Base-by-base conservation (phyloP, 768 basidiomycete species). In the Amanita phalloides region DNA sequence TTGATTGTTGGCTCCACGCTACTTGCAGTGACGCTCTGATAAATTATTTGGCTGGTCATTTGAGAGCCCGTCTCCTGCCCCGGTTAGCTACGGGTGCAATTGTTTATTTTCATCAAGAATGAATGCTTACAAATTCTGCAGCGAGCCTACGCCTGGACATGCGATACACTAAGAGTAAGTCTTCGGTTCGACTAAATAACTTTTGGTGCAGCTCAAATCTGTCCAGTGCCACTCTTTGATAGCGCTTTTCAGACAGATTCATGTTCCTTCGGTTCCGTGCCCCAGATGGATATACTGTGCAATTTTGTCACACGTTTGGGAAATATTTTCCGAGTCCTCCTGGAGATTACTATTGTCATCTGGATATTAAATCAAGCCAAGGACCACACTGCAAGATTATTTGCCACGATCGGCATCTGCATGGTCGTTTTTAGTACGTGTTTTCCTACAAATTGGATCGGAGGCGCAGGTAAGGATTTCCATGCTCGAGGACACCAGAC, bases 41-140 rank as follows among this genome's bases (percentile, higher is more conserved):
- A 20, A 35, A 54, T 14, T 23, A 42, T 0, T 45, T 71, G 35
- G 57, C 52, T 8, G 68, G 63, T 1, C 62, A 64, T 39, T 58
- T 75, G 1, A 66, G 70, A 42, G 61, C 63, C 3, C 58, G 70
- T 51, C 72, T 72, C 49, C 54, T 71, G 13, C 75, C 75, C 0
- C 60, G 59, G 33, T 53, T 76, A 4, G 70, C 66, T 14, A 54
- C 58, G 59, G 71, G 75, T 72, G 48, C 46, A 21, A 21, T 36
- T 23, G 45, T 39, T 3, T 37, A 20, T 5, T 28, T 17, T 4
- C 17, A 21, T n/a, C 14, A 1, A 13, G 28, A 26, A 17, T 39
- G 8, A 28, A 2, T 52, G 8, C 23, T 54, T 4, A 32, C 49
- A 30, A 43, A 23, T 11, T 7, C 44, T 33, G 44, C 33, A 68